Base-by-base conservation (phyloP, 306 rosid genomes). In the Lupinus albus region DNA sequence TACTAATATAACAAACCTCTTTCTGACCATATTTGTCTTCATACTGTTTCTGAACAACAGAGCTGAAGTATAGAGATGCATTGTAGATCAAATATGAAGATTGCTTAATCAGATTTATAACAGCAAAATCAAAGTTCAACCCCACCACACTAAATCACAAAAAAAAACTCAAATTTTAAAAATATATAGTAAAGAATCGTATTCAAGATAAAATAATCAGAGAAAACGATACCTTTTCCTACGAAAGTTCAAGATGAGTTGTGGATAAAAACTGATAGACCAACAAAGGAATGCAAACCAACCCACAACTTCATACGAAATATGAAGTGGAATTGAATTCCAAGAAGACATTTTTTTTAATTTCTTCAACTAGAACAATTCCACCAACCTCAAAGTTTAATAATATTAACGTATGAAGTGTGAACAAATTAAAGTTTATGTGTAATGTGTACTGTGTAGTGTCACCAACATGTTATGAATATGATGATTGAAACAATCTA, bases 71-170 rank as follows among this genome's bases (percentile, higher is more conserved):
- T 8, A 67, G 1, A 58, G 56, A 38, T 1, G 2, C 15, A 30
- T 62, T 61, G 57, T 84, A 91, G 4, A 88, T 61, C 63, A 91
- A 80, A 76, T 91, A 91, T 15, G 83, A 52, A 2, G 80, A 55
- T 81, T 91, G 97, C 82, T 91, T 91, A 11, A 87, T 77, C 74
- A 84, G 60, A 70, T 88, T 91, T 62, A 91, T 65, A 38, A 91
- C 47, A 69, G 72, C 90, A 56, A 82, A 91, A 81, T 91, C 92
- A 63, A 88, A 81, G 82, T 81, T 81, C 77, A 91, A 53, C 28
- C 97, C 97, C 46, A 91, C 97, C 52, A 91, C 97, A 59, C 97
- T 87, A 2, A 7, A 7, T 12, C 70, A 71, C 1, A 20, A 18
- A 4, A 3, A 17, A 64, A 46, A 59, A 35, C 36, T 30, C 39